Conservation (phyloP, 2,329 filamentous ascomycete species). For the Dothideomycetidae sp. region DNA sequence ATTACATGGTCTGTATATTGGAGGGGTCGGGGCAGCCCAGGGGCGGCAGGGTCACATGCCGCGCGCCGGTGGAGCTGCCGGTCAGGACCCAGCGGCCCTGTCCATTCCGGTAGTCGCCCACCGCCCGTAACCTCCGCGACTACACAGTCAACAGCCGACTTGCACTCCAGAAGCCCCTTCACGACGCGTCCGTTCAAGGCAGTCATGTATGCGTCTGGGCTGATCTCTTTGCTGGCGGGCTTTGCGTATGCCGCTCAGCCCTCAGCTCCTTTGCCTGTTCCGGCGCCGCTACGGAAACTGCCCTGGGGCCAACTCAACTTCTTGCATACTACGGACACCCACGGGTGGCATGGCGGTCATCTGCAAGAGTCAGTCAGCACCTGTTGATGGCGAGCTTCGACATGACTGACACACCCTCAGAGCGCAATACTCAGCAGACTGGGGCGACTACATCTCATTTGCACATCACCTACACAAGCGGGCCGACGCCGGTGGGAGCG, state of each 20-base stretch:
- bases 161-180: no score
- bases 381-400: no score
- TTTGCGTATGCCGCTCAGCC: slow-evolving; percentile 51
- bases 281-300: slow-evolving; percentile 69
- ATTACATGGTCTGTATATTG: no score
- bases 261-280: slow-evolving; percentile 59
- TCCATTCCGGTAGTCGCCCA: no score
- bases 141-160: no score
- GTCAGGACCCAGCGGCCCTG: no score
- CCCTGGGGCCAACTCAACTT: slow-evolving; percentile 90
- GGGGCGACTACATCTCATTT: slow-evolving; percentile 96
- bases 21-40: no score
- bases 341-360: slow-evolving; percentile 92
- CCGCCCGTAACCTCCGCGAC: no score
- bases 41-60: no score
- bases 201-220: slow-evolving; percentile 13
- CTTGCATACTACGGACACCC: slow-evolving; percentile 85
- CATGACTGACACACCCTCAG: slow-evolving; percentile 30
- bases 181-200: no score
- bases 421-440: slow-evolving; percentile 85
- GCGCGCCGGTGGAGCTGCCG: no score
- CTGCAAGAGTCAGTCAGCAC: slow-evolving; percentile 73
- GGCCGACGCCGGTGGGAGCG: slow-evolving; percentile 63
- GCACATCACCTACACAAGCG: slow-evolving; percentile 64
- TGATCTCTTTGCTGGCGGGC: slow-evolving; percentile 16